Evolutionary conservation across 176 grass and related monocot genomes (phyloP).

Genomic region (Neostapfia colusana): DNA sequence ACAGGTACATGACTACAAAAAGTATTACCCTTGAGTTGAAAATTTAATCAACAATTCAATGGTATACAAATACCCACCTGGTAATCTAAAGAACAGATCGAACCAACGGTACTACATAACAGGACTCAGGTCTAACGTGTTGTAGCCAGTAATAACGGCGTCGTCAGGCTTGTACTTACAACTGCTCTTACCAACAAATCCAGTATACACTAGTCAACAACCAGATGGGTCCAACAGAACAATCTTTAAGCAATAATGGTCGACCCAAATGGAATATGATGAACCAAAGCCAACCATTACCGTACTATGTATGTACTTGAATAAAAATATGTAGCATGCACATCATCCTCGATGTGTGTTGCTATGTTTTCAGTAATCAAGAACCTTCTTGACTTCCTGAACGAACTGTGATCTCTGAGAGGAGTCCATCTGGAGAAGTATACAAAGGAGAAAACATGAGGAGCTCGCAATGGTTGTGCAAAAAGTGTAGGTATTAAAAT

Average conservation of each 20-base stretch:
- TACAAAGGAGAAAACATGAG: constrained; percentile 23
- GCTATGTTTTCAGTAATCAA: constrained; percentile 46
- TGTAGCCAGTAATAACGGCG: neutral
- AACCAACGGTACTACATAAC: constrained; percentile 21
- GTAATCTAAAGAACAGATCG: constrained; percentile 20
- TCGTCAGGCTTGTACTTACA: neutral
- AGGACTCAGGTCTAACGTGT: constrained; percentile 16
- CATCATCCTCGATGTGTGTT: constrained; percentile 34
- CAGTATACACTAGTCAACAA: constrained; percentile 28
- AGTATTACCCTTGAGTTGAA: constrained; percentile 44
- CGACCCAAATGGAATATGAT: constrained; percentile 13
- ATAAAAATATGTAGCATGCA: constrained; percentile 38
- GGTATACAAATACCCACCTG: constrained; percentile 14
- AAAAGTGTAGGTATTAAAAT: neutral
- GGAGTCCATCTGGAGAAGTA: constrained; percentile 72
- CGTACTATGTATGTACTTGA: constrained; percentile 45
- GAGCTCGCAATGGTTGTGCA: neutral
- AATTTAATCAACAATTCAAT: constrained; percentile 50
- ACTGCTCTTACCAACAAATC: constrained; percentile 28
- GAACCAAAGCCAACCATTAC: constrained; percentile 20
- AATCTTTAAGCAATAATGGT: constrained; percentile 17
- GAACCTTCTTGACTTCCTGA: constrained; percentile 61
- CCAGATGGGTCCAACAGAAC: neutral
- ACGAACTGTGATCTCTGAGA: constrained; percentile 64
- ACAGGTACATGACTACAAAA: constrained; percentile 28